Conservation (phyloP, 257 asterid genomes). For the Solanum chilense region DNA sequence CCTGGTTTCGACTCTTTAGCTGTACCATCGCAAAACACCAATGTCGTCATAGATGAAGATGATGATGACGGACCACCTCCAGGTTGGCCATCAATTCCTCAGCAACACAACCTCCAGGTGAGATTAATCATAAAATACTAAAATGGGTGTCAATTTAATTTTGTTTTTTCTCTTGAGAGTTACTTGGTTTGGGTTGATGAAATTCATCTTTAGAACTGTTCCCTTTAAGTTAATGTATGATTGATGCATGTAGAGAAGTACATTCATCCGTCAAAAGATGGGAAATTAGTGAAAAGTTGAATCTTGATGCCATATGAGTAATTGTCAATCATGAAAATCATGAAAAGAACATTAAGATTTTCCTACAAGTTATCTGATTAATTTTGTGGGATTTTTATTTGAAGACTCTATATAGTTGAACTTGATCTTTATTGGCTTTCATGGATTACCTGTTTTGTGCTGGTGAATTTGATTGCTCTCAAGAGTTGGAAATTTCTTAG, state of each 20-base stretch:
- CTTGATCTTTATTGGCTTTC: background rate
- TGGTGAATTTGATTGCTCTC: background rate
- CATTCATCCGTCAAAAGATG: background rate
- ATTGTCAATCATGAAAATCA: background rate
- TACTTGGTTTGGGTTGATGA: background rate
- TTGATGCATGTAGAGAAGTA: background rate
- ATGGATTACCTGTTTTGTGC: background rate
- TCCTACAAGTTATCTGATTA: background rate
- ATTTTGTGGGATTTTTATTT: background rate
- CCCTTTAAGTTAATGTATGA: background rate
- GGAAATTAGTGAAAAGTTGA: background rate
- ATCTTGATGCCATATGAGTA: background rate
- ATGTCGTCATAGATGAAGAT: conserved; percentile 4
- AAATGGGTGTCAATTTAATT: background rate
- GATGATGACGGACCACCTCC: conserved; percentile 77
- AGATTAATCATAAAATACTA: background rate
- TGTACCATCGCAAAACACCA: conserved; percentile 6
- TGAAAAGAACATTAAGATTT: background rate
- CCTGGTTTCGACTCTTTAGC: conserved; percentile 56
- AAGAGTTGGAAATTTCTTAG: background rate
- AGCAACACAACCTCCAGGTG: conserved; percentile 22
- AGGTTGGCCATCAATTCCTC: conserved; percentile 44
- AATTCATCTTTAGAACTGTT: background rate
- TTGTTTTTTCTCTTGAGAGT: background rate
- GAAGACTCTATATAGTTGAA: background rate